Evolutionary conservation across 2,329 filamentous ascomycete genomes (phyloP).

Genomic region (Amylocarpus encephaloides): DNA sequence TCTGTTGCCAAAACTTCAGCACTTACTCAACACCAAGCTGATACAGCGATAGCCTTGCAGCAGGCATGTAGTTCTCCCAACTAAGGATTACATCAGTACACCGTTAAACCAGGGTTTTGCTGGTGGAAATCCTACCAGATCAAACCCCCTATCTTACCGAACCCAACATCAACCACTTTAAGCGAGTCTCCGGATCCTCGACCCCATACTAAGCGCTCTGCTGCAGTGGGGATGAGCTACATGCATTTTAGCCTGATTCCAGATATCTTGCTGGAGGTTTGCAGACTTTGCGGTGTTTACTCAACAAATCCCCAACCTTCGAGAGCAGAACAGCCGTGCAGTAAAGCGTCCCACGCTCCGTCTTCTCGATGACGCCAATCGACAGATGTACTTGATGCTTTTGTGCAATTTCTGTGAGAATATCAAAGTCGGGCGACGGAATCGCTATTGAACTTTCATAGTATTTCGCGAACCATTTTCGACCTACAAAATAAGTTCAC

Average conservation of each 20-base stretch:
- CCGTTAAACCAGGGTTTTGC: not conserved
- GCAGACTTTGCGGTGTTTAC: conserved; percentile 35
- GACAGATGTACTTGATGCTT: conserved; percentile 33
- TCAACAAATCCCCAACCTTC: conserved; percentile 33
- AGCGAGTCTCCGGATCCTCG: conserved; percentile 36
- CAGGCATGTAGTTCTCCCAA: conserved; percentile 42
- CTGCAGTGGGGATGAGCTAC: conserved; percentile 36
- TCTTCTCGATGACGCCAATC: conserved; percentile 38
- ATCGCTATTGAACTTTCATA: conserved; percentile 35
- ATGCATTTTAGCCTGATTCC: not conserved
- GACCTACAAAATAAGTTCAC: conserved; percentile 19
- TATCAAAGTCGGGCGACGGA: conserved; percentile 34
- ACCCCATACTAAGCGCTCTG: conserved; percentile 37
- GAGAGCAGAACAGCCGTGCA: conserved; percentile 36
- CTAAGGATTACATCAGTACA: conserved; percentile 14
- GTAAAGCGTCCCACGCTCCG: conserved; percentile 34
- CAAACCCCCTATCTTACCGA: conserved; percentile 37
- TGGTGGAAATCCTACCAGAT: conserved; percentile 31
- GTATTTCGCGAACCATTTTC: conserved; percentile 37
- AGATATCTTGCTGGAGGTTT: conserved; percentile 1
- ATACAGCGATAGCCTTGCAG: conserved; percentile 36
- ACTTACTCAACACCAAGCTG: conserved; percentile 38
- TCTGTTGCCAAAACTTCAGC: not conserved
- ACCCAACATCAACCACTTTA: conserved; percentile 35
- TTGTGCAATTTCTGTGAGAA: conserved; percentile 32